These are phyloP conservation scores for Plasmodiophora brassicae DNA, from an alignment of 208 protist genomes.

Conservation along the genomic window DNA sequence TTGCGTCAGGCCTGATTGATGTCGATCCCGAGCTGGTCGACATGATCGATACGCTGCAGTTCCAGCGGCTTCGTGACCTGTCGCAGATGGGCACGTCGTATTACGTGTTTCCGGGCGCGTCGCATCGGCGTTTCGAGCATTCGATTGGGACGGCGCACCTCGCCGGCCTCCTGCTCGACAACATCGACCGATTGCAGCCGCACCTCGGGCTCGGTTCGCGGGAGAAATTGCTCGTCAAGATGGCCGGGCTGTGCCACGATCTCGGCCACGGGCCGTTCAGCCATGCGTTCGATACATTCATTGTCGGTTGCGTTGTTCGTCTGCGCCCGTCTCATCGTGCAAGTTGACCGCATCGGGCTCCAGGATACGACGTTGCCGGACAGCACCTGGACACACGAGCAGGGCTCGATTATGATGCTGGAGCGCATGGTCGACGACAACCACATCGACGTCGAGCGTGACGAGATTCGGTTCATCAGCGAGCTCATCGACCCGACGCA, in stretches of 20 bases:
- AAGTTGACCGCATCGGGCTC: neutral
- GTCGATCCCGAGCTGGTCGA: slow-evolving; percentile 26
- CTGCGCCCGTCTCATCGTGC: neutral
- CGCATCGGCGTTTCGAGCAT: neutral
- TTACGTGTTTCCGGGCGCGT: neutral
- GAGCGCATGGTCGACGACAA: neutral
- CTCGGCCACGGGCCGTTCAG: slow-evolving; percentile 59
- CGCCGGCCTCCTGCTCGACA: neutral
- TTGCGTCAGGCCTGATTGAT: neutral
- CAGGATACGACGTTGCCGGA: neutral
- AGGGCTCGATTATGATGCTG: slow-evolving; percentile 16
- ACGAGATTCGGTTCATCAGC: neutral
- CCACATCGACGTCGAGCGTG: neutral
- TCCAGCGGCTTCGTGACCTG: slow-evolving; percentile 51
- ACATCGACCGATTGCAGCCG: neutral
- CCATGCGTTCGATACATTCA: slow-evolving; percentile 50
- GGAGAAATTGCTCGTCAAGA: slow-evolving; percentile 30
- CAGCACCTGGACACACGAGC: neutral
- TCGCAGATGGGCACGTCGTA: slow-evolving; percentile 48
- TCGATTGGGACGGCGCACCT: neutral
- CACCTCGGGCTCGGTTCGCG: neutral
- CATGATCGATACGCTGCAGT: slow-evolving; percentile 59
- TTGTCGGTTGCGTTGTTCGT: neutral
- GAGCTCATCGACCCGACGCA: neutral
- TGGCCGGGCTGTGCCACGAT: slow-evolving; percentile 57